Evolutionary conservation across 1,139 yeast species (phyloP), one percentile per base, ranked within the genome.

Genomic region (Hyphopichia khmerensis): DNA sequence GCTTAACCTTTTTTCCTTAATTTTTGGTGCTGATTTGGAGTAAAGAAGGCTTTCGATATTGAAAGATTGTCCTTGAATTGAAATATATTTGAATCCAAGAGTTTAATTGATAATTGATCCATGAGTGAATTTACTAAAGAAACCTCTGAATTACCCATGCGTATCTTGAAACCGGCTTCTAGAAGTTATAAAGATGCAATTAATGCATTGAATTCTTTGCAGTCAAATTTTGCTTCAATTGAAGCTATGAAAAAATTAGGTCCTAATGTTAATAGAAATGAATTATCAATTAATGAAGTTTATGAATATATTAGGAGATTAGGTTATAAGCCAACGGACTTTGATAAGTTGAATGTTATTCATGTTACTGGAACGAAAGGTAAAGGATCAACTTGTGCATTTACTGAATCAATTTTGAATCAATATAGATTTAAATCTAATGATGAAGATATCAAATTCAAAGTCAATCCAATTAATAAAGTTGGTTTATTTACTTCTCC

Each of bases 361-460:
- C 99, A 95, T 58, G 86, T 95, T 30, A 91, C 99, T 0, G 99
- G 99, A 21, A 95, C 99, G 1, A 95, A 95, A 63, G 99, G 99
- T 11, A 95, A 95, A 66, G 99, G 99, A 1, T 90, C 97, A 1
- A 91, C 98, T 0, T 93, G 97, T 67, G 97, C 99, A 0, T 95
- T 95, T 60, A 80, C 91, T 2, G 89, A 88, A 55, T 82, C 95
- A 3, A 89, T 93, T 38, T 65, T 95, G 47, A 60, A 67, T 14
- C 90, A 88, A 56, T 89, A 87, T 56, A 43, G 42, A 39, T 24
- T 42, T 29, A 17, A 16, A 14, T 11, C 30, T 17, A 11, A 29
- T n/a, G 13, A 23, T 21, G 11, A 38, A 23, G 5, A 18, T 13
- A 14, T 45, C 2, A 39, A 40, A 19, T 41, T 55, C 3, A 36